Percentiles rank a stretch among this genome's conserved stretches.
Evolutionary conservation across 768 basidiomycete genomes (phyloP).

Genomic region (Coprinopsis sp.): DNA sequence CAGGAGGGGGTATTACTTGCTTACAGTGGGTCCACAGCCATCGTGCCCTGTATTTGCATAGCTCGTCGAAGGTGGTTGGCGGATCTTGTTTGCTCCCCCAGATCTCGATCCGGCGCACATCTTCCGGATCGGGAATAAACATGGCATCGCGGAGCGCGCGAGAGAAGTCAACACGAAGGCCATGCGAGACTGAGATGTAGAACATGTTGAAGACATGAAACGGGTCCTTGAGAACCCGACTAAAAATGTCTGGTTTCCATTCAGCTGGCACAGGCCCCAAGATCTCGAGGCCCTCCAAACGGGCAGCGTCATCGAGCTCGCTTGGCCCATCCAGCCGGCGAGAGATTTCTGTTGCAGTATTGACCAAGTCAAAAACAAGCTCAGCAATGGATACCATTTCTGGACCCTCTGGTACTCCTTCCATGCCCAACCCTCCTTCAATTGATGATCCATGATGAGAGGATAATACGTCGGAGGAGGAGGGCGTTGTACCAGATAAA

Average conservation of each 20-base stretch:
- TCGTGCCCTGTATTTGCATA: background rate
- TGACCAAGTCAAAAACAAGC: too few relatives aligned
- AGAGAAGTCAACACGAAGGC: conserved; percentile 16
- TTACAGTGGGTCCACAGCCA: conserved; percentile 17
- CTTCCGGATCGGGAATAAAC: conserved; percentile 17
- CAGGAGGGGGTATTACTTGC: conserved; percentile 27
- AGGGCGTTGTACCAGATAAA: too few relatives aligned
- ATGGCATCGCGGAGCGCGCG: conserved; percentile 21
- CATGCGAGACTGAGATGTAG: conserved; percentile 17
- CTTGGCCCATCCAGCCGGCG: too few relatives aligned
- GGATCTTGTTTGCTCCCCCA: background rate
- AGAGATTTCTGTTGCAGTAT: too few relatives aligned
- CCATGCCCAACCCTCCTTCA: too few relatives aligned
- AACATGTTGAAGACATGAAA: too few relatives aligned
- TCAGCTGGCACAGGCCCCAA: background rate
- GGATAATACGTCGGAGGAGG: too few relatives aligned
- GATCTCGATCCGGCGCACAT: background rate
- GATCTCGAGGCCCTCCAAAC: background rate
- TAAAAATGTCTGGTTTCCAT: conserved; percentile 3
- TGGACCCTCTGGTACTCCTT: too few relatives aligned
- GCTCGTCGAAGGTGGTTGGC: background rate
- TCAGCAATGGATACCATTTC: too few relatives aligned
- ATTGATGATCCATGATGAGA: too few relatives aligned
- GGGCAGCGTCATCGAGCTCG: background rate
- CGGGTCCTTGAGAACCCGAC: conserved; percentile 19